phyloP scores from a whole-genome alignment of 2,329 filamentous ascomycete species.

The Cladosporium oxysporum region DNA sequence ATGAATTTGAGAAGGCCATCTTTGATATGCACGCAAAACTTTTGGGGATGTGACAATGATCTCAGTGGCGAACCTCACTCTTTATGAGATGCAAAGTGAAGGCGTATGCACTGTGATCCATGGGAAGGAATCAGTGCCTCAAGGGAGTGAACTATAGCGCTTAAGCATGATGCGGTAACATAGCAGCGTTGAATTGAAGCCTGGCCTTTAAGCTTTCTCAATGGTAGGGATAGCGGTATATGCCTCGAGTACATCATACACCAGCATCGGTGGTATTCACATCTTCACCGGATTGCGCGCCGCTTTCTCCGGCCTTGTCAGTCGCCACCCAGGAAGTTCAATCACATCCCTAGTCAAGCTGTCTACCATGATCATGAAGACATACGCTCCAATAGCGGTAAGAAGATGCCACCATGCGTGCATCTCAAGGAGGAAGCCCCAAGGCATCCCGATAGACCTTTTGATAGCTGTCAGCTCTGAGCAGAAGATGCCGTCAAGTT shows the following conservation, averaged over 20 bases:
- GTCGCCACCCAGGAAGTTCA: neutral
- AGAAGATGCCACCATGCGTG: neutral
- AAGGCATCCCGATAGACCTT: conserved; percentile 5
- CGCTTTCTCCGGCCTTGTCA: neutral
- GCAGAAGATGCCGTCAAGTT: conserved; percentile 7
- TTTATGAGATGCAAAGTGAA: neutral
- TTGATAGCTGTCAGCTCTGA: neutral
- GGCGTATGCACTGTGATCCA: neutral
- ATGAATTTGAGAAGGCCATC: neutral
- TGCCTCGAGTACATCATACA: neutral
- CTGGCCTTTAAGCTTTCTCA: neutral
- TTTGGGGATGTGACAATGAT: neutral
- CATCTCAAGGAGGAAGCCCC: neutral
- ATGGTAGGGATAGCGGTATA: neutral
- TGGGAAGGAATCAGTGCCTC: neutral
- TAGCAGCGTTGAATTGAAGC: neutral
- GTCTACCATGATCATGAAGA: neutral
- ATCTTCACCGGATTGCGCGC: neutral
- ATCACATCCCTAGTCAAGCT: neutral
- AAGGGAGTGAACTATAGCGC: neutral
- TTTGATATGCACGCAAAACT: neutral
- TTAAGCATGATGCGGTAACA: neutral
- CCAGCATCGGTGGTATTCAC: neutral
- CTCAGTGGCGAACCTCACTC: neutral
- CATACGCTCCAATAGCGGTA: neutral